Conservation (phyloP, 345 rosid species). For the Murraya paniculata region DNA sequence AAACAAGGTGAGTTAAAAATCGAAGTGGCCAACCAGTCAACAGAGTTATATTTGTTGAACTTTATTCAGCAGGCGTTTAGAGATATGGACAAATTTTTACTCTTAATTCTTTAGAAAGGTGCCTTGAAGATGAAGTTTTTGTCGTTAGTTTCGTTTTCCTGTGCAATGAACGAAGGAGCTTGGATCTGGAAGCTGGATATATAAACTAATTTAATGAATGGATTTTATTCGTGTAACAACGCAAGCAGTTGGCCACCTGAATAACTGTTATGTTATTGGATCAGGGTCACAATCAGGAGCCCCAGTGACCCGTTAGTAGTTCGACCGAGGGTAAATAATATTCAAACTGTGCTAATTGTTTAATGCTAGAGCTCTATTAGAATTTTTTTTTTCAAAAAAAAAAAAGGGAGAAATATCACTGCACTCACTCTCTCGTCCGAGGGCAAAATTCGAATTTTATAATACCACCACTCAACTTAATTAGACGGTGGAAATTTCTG, state of each 20-base stretch:
- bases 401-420: too few species aligned
- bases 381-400: too few species aligned
- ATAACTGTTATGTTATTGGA: background rate
- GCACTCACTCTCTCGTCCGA: background rate
- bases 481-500: background rate
- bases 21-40: background rate
- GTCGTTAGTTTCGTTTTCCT: background rate
- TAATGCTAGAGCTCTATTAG: too few species aligned
- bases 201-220: background rate
- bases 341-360: too few species aligned
- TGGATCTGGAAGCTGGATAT: background rate
- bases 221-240: background rate
- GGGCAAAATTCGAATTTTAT: background rate
- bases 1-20: background rate
- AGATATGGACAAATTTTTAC: constrained; percentile 17
- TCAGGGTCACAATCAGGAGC: background rate
- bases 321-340: background rate
- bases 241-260: background rate
- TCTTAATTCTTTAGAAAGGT: constrained; percentile 1
- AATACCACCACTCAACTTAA: too few species aligned
- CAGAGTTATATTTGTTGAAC: background rate
- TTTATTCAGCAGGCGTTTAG: background rate
- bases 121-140: background rate
- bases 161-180: background rate
- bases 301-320: background rate